These are phyloP conservation scores for Colletotrichum liriopes DNA, from an alignment of 2,329 filamentous ascomycete species.

Conservation along the genomic window DNA sequence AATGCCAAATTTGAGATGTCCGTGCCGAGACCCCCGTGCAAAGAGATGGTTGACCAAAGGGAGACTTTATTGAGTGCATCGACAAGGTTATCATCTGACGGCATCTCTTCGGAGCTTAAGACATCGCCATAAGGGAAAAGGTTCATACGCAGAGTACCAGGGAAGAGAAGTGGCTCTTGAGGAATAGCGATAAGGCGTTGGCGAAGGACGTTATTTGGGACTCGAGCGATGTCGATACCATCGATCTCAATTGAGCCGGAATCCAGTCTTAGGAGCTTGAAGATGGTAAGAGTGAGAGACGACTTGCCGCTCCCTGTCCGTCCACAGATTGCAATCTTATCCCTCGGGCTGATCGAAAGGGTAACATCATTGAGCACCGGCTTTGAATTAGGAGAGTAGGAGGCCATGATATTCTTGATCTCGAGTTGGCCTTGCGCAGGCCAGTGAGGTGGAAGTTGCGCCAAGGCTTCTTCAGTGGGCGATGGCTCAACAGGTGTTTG, in stretches of 20 bases:
- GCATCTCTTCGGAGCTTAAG: conserved; percentile 18
- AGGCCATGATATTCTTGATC: conserved; percentile 39
- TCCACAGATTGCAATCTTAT: conserved; percentile 47
- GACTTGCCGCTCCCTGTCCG: conserved; percentile 46
- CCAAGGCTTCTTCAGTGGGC: conserved; percentile 19
- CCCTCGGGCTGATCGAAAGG: conserved; percentile 41
- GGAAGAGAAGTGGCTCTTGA: conserved; percentile 48
- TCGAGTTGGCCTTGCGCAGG: conserved; percentile 42
- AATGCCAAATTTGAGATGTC: conserved; percentile 39
- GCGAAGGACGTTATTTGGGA: conserved; percentile 47
- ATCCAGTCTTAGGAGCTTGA: conserved; percentile 48
- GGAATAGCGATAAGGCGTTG: conserved; percentile 52
- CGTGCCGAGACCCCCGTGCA: conserved; percentile 43
- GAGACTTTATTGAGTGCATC: conserved; percentile 40
- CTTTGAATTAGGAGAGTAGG: conserved; percentile 20
- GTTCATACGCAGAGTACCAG: conserved; percentile 21
- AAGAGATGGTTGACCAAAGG: conserved; percentile 40
- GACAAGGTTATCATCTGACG: conserved; percentile 40
- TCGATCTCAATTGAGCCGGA: conserved; percentile 50
- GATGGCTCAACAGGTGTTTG: conserved; percentile 39
- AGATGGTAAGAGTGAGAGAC: conserved; percentile 43
- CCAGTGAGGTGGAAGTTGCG: conserved; percentile 41
- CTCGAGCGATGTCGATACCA: conserved; percentile 47
- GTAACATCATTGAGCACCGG: conserved; percentile 42
- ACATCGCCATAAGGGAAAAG: not conserved